A percentile compares a stretch with the other conserved stretches of the same genome.
Conservation (phyloP, 1,284 basidiomycete species). For the Pseudozyma hubeiensis region DNA sequence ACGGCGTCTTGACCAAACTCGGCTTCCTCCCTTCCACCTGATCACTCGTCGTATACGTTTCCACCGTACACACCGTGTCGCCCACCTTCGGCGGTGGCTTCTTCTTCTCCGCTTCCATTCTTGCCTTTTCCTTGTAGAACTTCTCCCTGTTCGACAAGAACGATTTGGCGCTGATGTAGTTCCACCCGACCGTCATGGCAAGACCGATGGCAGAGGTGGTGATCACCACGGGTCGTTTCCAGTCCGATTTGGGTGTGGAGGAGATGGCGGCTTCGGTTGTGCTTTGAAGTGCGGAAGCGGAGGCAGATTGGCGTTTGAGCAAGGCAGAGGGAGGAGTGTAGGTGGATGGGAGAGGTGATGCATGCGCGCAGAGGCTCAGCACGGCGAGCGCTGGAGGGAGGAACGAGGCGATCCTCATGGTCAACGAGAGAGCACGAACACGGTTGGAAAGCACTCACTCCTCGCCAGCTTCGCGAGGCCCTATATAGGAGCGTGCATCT, state of each 20-base stretch:
- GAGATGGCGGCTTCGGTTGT: not conserved
- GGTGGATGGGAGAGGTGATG: slow-evolving; percentile 8
- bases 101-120: slow-evolving; percentile 13
- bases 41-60: slow-evolving; percentile 23
- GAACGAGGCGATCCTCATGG: slow-evolving; percentile 22
- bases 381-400: slow-evolving; percentile 5
- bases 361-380: slow-evolving; percentile 19
- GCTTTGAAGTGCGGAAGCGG: not conserved
- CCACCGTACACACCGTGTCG: slow-evolving; percentile 27
- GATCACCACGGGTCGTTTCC: slow-evolving; percentile 34
- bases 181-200: slow-evolving; percentile 27
- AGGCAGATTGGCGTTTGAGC: not conserved
- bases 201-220: slow-evolving; percentile 12
- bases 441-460: no score
- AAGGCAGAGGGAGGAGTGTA: not conserved
- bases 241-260: slow-evolving; percentile 7
- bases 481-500: no score
- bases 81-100: slow-evolving; percentile 27
- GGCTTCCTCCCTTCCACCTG: slow-evolving; percentile 36
- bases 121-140: slow-evolving; percentile 1
- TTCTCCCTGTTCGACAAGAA: slow-evolving; percentile 18
- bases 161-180: slow-evolving; percentile 25
- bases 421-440: no score
- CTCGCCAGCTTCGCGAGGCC: no score
- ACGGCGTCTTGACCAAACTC: slow-evolving; percentile 10